Conservation (phyloP, 495 filamentous ascomycete genomes). For the Amniculicola lignicola region DNA sequence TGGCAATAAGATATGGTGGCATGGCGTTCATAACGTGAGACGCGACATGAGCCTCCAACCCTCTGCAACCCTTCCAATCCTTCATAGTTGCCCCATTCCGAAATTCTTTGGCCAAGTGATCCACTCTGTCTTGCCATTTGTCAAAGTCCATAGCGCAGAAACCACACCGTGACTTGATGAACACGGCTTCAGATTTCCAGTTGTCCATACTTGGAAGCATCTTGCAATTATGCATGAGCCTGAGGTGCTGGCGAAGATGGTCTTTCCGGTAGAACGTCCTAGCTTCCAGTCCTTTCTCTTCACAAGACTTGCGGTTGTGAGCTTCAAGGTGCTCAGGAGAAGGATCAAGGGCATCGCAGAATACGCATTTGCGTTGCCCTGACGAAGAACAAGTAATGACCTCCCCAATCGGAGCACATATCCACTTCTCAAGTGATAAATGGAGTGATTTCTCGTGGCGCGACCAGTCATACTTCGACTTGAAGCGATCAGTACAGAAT, state of each 20-base stretch:
- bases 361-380: slow-evolving; percentile 58
- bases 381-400: slow-evolving; percentile 45
- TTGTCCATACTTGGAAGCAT: slow-evolving; percentile 61
- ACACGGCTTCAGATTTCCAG: slow-evolving; percentile 54
- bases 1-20: slow-evolving; percentile 45
- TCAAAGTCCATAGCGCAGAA: slow-evolving; percentile 43
- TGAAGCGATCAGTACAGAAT: slow-evolving; percentile 77
- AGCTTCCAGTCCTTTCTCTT: slow-evolving; percentile 59
- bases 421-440: slow-evolving; percentile 72
- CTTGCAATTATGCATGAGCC: slow-evolving; percentile 70
- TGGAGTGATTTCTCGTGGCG: slow-evolving; percentile 81
- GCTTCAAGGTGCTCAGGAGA: slow-evolving; percentile 60
- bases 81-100: slow-evolving; percentile 43
- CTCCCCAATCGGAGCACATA: slow-evolving; percentile 69
- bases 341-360: slow-evolving; percentile 61
- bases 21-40: slow-evolving; percentile 43
- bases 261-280: slow-evolving; percentile 83
- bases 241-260: slow-evolving; percentile 76
- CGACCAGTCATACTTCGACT: slow-evolving; percentile 81
- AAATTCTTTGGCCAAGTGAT: slow-evolving; percentile 45
- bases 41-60: slow-evolving; percentile 40
- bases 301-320: slow-evolving; percentile 70
- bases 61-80: slow-evolving; percentile 45
- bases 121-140: slow-evolving; percentile 41
- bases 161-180: slow-evolving; percentile 42